Evolutionary conservation across 1,284 basidiomycete genomes (phyloP).

Genomic region (Ceratobasidium theobromae): DNA sequence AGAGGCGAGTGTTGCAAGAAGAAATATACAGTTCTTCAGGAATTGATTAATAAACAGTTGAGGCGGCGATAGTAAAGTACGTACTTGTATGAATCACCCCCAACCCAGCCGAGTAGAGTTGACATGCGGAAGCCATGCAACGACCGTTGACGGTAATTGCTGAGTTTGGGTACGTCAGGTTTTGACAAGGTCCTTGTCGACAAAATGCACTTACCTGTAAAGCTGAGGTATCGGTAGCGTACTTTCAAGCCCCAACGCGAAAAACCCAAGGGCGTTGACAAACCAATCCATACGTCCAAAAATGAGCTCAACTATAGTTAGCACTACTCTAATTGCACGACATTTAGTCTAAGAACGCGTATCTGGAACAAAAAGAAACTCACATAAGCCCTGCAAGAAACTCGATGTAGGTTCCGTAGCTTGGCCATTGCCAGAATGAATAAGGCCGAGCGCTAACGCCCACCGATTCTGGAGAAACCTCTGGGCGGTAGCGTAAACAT

Average conservation of each 20-base stretch:
- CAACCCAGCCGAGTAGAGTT: constrained; percentile 78
- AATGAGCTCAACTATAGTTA: constrained; percentile 69
- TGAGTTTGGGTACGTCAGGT: constrained; percentile 41
- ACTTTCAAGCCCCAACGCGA: constrained; percentile 78
- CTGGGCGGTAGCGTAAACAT: constrained; percentile 68
- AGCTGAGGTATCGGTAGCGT: constrained; percentile 80
- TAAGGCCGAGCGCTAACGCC: constrained; percentile 65
- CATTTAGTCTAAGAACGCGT: not conserved
- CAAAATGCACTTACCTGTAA: constrained; percentile 54
- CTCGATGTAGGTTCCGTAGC: constrained; percentile 73
- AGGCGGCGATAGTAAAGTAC: constrained; percentile 40
- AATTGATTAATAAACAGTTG: constrained; percentile 15
- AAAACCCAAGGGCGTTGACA: constrained; percentile 69
- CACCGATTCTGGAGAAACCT: constrained; percentile 57
- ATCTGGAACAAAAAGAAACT: constrained; percentile 36
- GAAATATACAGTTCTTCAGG: constrained; percentile 70
- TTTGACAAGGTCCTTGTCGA: constrained; percentile 33
- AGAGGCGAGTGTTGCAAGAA: constrained; percentile 68
- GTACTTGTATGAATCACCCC: constrained; percentile 81
- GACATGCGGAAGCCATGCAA: constrained; percentile 82
- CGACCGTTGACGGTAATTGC: constrained; percentile 73
- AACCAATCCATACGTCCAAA: constrained; percentile 67
- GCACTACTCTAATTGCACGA: constrained; percentile 23
- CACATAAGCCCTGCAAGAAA: constrained; percentile 80
- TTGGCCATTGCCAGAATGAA: constrained; percentile 84